Evolutionary conservation across 129 eudicot genomes (phyloP), one percentile per base, ranked within the genome.

Genomic region (Pittosporum tobira): DNA sequence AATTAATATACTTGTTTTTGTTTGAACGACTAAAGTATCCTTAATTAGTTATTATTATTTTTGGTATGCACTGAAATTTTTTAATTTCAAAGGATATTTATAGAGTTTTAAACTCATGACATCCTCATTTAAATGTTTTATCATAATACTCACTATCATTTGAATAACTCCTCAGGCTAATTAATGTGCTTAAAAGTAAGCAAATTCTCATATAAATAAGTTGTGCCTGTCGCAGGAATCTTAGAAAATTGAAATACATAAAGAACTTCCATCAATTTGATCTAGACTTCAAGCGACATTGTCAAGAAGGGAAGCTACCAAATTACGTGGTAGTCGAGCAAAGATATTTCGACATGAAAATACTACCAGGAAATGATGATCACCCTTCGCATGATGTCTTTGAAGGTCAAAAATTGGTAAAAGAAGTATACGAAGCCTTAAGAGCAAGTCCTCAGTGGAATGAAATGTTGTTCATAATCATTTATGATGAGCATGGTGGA

Each of bases 361-460:
- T 59, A 15, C 31, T 74, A 38, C 80, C 84, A 0, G 84, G 80
- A 1, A 79, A 79, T 49, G 84, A 79, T 46, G 84, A 79, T 53
- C 84, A 79, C 40, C 84, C 84, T 14, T 74, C 84, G n/a, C 80
- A 79, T 50, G 84, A 79, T 56, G 84, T 79, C 14, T 70, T 21
- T 1, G 74, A 63, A 14, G 84, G 84, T 25, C 84, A 79, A 18
- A 65, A 65, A 16, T 70, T 79, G 34, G 66, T 79, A 19, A 74
- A 73, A 50, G 71, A 79, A 46, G 80, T 70, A 0, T 79, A 79
- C 30, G 77, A 73, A 53, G 73, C 84, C 20, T 64, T 79, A 60
- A 70, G 84, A 25, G 62, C 85, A 23, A 74, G 85, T 68, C 85
- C 85, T 36, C 80, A 79, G 25, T 79, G 85, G 85, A 65, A 79